Conservation (phyloP, 1,139 yeast genomes). For the Magnusiomyces tetraspermus region DNA sequence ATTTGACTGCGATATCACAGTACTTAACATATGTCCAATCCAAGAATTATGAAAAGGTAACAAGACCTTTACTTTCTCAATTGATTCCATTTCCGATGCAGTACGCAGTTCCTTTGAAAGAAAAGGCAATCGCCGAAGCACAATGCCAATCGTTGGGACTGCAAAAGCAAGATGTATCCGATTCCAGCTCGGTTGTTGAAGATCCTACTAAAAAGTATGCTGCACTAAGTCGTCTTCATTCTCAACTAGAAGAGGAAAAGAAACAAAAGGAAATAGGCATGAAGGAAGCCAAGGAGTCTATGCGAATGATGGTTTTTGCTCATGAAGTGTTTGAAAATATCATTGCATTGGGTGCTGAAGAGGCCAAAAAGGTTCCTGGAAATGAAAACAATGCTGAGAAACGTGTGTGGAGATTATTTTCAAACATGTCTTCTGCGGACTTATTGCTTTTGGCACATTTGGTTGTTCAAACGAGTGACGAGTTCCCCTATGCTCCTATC, state of each 20-base stretch:
- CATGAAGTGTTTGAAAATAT: slow-evolving; percentile 33
- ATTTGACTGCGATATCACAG: slow-evolving; percentile 43
- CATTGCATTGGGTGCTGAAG: slow-evolving; percentile 8
- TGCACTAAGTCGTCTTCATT: slow-evolving; percentile 22
- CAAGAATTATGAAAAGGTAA: slow-evolving; percentile 53
- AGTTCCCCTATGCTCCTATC: slow-evolving; percentile 20
- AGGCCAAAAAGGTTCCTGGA: not conserved
- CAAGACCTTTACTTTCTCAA: slow-evolving; percentile 50
- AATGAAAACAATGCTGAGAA: slow-evolving; percentile 9
- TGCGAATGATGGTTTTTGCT: slow-evolving; percentile 42
- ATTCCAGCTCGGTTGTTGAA: slow-evolving; percentile 25
- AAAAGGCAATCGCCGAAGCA: slow-evolving; percentile 41
- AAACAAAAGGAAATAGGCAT: slow-evolving; percentile 38
- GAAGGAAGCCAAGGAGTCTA: slow-evolving; percentile 43
- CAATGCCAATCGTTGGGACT: slow-evolving; percentile 34
- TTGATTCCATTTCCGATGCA: slow-evolving; percentile 78
- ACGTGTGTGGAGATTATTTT: slow-evolving; percentile 1
- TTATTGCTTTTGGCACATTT: slow-evolving; percentile 25
- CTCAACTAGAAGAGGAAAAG: slow-evolving; percentile 39
- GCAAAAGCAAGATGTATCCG: slow-evolving; percentile 7
- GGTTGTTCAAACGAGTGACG: slow-evolving; percentile 17
- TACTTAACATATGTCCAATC: slow-evolving; percentile 54
- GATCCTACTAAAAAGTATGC: slow-evolving; percentile 32
- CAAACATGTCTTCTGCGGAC: slow-evolving; percentile 18
- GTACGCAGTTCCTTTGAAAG: slow-evolving; percentile 60